These are phyloP conservation scores for Striga asiatica DNA, from an alignment of 257 asterid species.

Conservation along the genomic window DNA sequence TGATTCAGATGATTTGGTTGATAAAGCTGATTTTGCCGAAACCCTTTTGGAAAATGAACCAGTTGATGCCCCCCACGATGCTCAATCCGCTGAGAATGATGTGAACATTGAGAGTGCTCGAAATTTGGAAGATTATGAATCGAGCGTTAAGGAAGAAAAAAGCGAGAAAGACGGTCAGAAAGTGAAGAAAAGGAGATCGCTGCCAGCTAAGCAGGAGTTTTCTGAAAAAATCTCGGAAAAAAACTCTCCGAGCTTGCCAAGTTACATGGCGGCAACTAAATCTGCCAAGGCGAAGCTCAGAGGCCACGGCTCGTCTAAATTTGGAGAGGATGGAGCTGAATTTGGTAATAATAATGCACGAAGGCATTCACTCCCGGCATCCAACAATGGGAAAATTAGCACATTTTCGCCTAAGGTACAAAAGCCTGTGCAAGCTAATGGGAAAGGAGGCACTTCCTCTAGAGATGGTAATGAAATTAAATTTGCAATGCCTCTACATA, in stretches of 20 bases:
- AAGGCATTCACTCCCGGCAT: conserved; percentile 75
- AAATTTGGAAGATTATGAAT: conserved; percentile 25
- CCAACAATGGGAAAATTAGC: conserved; percentile 41
- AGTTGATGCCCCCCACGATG: conserved; percentile 10
- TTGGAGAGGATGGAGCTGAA: conserved; percentile 41
- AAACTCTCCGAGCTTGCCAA: conserved; percentile 60
- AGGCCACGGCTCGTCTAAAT: conserved; percentile 50
- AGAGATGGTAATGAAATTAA: conserved; percentile 82
- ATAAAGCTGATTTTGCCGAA: conserved; percentile 25
- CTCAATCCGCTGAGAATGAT: conserved; percentile 34
- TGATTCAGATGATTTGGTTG: conserved; percentile 18
- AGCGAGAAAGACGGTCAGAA: conserved; percentile 46
- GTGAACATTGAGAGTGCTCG: conserved; percentile 22
- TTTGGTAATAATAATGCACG: conserved; percentile 36
- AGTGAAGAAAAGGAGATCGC: conserved; percentile 58
- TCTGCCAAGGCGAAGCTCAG: conserved; percentile 95
- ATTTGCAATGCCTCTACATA: background rate
- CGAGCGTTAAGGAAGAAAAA: conserved; percentile 39
- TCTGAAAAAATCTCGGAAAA: conserved; percentile 57
- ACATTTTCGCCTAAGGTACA: conserved; percentile 67
- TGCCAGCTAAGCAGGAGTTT: conserved; percentile 59
- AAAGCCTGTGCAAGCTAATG: conserved; percentile 45
- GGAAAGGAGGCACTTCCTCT: conserved; percentile 43
- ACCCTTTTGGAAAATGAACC: background rate
- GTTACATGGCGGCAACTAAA: conserved; percentile 88